Percentiles rank a stretch among this genome's conserved stretches.
Conservation (phyloP, 805 yeast genomes). For the Starmera amethionina region DNA sequence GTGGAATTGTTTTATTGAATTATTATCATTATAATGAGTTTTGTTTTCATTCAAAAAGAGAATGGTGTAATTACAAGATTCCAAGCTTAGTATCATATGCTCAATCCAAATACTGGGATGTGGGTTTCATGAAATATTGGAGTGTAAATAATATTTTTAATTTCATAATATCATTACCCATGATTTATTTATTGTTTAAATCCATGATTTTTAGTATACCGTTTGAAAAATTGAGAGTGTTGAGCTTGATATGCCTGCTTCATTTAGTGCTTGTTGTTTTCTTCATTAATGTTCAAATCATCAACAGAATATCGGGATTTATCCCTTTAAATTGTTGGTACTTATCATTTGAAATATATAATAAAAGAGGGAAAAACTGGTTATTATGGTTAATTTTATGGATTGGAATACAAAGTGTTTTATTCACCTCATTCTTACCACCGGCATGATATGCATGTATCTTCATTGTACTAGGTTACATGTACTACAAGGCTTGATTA, state of each 20-base stretch:
- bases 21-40: conserved; percentile 43
- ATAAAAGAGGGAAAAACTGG: conserved; percentile 24
- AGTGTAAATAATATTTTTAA: conserved; percentile 73
- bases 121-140: conserved; percentile 80
- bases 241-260: conserved; percentile 30
- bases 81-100: conserved; percentile 63
- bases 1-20: conserved; percentile 36
- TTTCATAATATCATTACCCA: conserved; percentile 68
- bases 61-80: conserved; percentile 58
- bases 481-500: no score
- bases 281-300: conserved; percentile 78
- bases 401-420: conserved; percentile 57
- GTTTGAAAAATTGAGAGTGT: conserved; percentile 25
- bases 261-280: conserved; percentile 42
- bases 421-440: conserved; percentile 80
- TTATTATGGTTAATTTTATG: conserved; percentile 47
- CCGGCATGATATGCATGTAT: conserved; percentile 64
- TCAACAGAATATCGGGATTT: conserved; percentile 71
- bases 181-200: conserved; percentile 33
- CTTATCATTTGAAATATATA: conserved; percentile 30
- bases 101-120: conserved; percentile 76
- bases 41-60: conserved; percentile 59
- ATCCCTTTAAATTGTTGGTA: conserved; percentile 74
- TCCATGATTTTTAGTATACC: conserved; percentile 28
- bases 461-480: no score